phyloP scores from a whole-genome alignment of 2,329 filamentous ascomycete species.

The Aspergillus terreus region DNA sequence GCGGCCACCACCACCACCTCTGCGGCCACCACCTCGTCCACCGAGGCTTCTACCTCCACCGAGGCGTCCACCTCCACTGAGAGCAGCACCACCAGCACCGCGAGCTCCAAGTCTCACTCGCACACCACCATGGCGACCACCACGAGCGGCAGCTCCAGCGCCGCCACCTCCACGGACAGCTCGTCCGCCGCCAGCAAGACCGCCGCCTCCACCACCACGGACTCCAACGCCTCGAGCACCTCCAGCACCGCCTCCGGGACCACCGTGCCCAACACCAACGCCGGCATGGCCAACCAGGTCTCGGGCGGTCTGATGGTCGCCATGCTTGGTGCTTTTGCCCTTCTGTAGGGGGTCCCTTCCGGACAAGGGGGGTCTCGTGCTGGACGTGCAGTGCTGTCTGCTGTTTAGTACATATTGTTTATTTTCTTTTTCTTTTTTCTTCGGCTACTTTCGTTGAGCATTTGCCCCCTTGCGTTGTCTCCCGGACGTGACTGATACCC shows the following conservation, averaged over 20 bases:
- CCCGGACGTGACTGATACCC: neutral
- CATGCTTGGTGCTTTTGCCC: constrained; percentile 30
- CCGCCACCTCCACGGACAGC: constrained; percentile 13
- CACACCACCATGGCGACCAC: constrained; percentile 14
- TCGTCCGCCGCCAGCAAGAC: constrained; percentile 15
- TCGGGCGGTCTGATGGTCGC: constrained; percentile 34
- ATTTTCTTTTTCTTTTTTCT: constrained; percentile 1
- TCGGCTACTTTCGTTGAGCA: neutral
- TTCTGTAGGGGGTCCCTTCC: constrained; percentile 26
- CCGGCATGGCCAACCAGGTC: constrained; percentile 28
- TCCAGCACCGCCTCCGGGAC: constrained; percentile 18
- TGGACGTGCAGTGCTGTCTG: no score
- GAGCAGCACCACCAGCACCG: constrained; percentile 14
- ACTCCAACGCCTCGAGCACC: constrained; percentile 17
- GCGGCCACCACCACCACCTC: constrained; percentile 20
- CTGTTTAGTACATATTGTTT: neutral
- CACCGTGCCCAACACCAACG: constrained; percentile 28
- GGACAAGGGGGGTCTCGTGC: no score
- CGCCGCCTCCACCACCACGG: constrained; percentile 15
- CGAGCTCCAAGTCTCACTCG: constrained; percentile 7
- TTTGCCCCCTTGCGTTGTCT: neutral
- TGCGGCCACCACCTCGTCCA: constrained; percentile 18
- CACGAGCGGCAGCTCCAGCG: constrained; percentile 20
- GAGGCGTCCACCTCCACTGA: constrained; percentile 19
- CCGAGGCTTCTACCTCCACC: constrained; percentile 19